Evolutionary conservation across 169 alveolate species (phyloP), one percentile per base, ranked within the genome.

Genomic region (Plasmodium gonderi): DNA sequence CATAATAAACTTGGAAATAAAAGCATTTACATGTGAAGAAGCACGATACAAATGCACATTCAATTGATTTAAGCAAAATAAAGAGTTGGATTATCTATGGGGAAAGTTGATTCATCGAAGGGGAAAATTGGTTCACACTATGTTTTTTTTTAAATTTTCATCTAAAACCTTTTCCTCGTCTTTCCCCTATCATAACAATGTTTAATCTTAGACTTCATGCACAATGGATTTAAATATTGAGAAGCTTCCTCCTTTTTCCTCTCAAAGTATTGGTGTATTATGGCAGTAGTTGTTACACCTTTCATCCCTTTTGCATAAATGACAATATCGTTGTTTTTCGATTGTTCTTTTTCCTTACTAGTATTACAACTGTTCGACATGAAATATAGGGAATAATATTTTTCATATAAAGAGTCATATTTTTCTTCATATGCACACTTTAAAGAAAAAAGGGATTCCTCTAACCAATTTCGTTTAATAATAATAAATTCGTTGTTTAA

Each of bases 401-500:
- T 44, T 14, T 74, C 67, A 75, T 75, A 87, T 23, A 74, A 67
- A 20, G 67, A 45, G 14, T 17, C 54, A 74, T 87, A 87, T 49
- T 87, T 87, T 20, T 44, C 69, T 4, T 17, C 45, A 75, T 87
- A 87, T 23, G 65, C 23, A 26, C 33, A 42, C 79, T 45, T 75
- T 31, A 87, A 60, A 17, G 78, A 60, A 2, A 40, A 44, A n/a
- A 87, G 69, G 44, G 51, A 87, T 17, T 54, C 67, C 44, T 74
- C 93, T n/a, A 87, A 38, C 23, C 38, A 60, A 1, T 75, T 31
- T 31, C 67, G 89, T 40, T 64, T 87, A 51, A 87, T 76, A 40
- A 87, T 65, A n/a, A 76, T 67, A 54, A 74, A 87, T 31, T 87
- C 54, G 69, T 77, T 65, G 68, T 87, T 60, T 54, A 87, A 14